phyloP scores from a whole-genome alignment of 257 asterid species.

The Nyctanthes arbortristis region DNA sequence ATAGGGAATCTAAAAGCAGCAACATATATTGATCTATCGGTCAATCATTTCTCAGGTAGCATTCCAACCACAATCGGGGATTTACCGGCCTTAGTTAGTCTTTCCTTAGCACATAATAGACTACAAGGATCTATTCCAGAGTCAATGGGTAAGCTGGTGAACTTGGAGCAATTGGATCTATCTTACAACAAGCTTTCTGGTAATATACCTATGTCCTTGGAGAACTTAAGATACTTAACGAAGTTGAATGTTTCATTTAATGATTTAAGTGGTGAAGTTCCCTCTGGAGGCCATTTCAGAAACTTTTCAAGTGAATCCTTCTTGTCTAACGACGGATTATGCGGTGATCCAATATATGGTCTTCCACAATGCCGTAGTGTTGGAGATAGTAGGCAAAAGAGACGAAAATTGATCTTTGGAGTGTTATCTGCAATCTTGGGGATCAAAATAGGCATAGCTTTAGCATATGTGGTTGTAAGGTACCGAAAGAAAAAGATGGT shows the following conservation, averaged over 20 bases:
- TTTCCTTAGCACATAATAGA: no score
- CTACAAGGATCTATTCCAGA: constrained; percentile 10
- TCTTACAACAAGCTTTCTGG: no score
- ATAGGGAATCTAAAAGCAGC: constrained; percentile 5
- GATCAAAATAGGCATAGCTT: background rate
- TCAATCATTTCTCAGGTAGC: constrained; percentile 7
- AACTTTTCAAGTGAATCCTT: constrained; percentile 13
- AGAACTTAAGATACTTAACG: background rate
- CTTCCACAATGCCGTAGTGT: background rate
- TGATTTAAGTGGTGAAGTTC: no score
- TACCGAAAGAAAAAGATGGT: no score
- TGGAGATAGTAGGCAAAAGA: no score
- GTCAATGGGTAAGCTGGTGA: background rate
- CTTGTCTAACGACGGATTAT: no score
- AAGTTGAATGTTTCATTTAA: constrained; percentile 21
- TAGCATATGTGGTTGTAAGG: no score
- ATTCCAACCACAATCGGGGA: background rate
- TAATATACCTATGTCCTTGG: background rate
- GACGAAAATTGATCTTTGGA: background rate
- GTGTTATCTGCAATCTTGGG: background rate
- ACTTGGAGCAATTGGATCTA: no score
- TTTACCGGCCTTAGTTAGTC: background rate
- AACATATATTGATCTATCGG: background rate
- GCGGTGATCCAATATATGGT: constrained; percentile 7
- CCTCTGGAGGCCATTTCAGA: constrained; percentile 9